Evolutionary conservation across 129 eudicot genomes (phyloP).

Genomic region (Dittrichia graveolens): DNA sequence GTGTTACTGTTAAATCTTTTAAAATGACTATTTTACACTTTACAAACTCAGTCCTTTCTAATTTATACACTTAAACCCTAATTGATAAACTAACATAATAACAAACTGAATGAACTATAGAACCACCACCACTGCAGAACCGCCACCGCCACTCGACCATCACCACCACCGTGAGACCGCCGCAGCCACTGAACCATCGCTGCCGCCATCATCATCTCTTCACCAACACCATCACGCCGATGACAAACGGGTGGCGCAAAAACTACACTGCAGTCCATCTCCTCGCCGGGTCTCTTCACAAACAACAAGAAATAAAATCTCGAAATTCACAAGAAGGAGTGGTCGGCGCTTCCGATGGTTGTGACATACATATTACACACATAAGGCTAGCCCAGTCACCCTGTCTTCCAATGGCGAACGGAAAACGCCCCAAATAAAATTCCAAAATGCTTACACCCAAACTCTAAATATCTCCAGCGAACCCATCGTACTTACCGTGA

Average conservation of each 20-base stretch:
- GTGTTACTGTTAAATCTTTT: too few species aligned
- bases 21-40: too few species aligned
- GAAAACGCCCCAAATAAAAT: constrained; percentile 74
- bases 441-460: constrained; percentile 83
- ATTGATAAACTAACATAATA: too few species aligned
- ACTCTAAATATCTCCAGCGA: constrained; percentile 93
- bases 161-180: too few species aligned
- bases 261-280: constrained; percentile 74
- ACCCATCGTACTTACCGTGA: constrained; percentile 75
- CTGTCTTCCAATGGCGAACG: constrained; percentile 64
- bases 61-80: too few species aligned
- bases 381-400: constrained; percentile 94
- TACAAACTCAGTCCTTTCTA: too few species aligned
- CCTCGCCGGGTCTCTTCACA: constrained; percentile 70
- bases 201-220: too few species aligned
- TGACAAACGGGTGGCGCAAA: constrained; percentile 46
- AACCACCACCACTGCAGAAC: too few species aligned
- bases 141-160: too few species aligned
- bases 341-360: constrained; percentile 78
- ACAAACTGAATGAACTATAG: too few species aligned
- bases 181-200: too few species aligned
- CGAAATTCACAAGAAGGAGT: constrained; percentile 69
- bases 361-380: constrained; percentile 84
- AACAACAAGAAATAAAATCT: constrained; percentile 64
- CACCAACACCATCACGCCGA: too few species aligned